Evolutionary conservation across 1,284 basidiomycete genomes (phyloP).

Genomic region (Leccinum brunneo-olivaceum): DNA sequence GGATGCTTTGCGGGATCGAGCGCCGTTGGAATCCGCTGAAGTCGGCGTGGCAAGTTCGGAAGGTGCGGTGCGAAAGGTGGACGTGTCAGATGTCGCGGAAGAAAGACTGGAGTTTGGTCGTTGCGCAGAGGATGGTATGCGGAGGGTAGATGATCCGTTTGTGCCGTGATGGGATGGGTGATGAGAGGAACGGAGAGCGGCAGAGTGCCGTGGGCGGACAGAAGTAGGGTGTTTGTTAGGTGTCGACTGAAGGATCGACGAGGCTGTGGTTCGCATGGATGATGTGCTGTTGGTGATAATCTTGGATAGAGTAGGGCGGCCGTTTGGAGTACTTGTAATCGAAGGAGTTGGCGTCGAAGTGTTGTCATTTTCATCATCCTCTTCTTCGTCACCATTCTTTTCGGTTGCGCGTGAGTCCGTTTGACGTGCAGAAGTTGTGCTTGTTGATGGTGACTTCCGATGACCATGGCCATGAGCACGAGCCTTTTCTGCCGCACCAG

Average conservation of each 20-base stretch:
- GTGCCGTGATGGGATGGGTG: slow-evolving; percentile 17
- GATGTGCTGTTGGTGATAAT: slow-evolving; percentile 23
- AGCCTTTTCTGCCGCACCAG: slow-evolving; percentile 20
- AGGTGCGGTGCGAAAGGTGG: slow-evolving; percentile 52
- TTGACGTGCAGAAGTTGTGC: slow-evolving; percentile 7
- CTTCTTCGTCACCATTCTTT: slow-evolving; percentile 9
- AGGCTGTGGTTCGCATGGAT: slow-evolving; percentile 28
- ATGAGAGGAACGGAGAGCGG: slow-evolving; percentile 17
- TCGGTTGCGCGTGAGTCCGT: not conserved
- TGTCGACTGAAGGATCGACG: not conserved
- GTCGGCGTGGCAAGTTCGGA: slow-evolving; percentile 35
- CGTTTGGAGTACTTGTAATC: slow-evolving; percentile 11
- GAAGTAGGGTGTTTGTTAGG: slow-evolving; percentile 15
- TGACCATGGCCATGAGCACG: slow-evolving; percentile 17
- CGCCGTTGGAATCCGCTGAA: slow-evolving; percentile 21
- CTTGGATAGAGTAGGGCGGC: slow-evolving; percentile 24
- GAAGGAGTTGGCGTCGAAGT: slow-evolving; percentile 16
- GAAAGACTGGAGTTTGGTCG: slow-evolving; percentile 43
- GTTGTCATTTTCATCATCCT: slow-evolving; percentile 13
- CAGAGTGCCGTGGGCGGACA: slow-evolving; percentile 18
- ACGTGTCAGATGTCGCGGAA: slow-evolving; percentile 44
- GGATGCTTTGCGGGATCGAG: slow-evolving; percentile 38
- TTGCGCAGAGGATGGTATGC: slow-evolving; percentile 32
- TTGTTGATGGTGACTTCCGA: slow-evolving; percentile 19
- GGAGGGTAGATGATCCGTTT: slow-evolving; percentile 27